phyloP scores from a whole-genome alignment of 768 basidiomycete genomes.

The Candolleomyces efflorescens region DNA sequence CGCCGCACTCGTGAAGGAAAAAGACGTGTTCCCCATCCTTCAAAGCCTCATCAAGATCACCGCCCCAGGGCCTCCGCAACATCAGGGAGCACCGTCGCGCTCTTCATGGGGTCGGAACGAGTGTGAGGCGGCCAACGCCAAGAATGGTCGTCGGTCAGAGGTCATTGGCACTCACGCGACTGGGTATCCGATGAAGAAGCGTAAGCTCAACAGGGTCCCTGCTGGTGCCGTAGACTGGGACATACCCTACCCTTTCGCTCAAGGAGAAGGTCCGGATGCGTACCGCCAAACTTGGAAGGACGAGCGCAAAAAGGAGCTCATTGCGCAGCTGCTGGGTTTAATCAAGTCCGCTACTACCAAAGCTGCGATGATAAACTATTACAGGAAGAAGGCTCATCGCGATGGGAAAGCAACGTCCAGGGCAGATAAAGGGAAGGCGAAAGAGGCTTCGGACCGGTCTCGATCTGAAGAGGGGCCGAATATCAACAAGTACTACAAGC shows the following conservation, averaged over 20 bases:
- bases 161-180: constrained; percentile 1
- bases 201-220: constrained; percentile 63
- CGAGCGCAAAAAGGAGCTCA: constrained; percentile 57
- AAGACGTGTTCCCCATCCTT: constrained; percentile 63
- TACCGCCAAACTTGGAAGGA: constrained; percentile 64
- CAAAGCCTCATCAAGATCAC: constrained; percentile 57
- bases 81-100: neutral
- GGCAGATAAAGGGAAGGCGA: constrained; percentile 4
- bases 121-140: neutral
- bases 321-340: constrained; percentile 55
- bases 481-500: constrained; percentile 27
- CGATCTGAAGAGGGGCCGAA: constrained; percentile 4
- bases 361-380: constrained; percentile 52
- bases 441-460: constrained; percentile 5
- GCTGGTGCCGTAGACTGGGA: constrained; percentile 84
- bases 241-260: constrained; percentile 70
- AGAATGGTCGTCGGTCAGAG: neutral
- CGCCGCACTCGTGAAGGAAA: constrained; percentile 53
- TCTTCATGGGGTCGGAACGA: neutral
- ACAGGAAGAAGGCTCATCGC: constrained; percentile 19
- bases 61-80: constrained; percentile 18
- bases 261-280: constrained; percentile 66
- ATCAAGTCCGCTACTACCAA: constrained; percentile 59
- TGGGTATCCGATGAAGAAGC: constrained; percentile 41
- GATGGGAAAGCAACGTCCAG: constrained; percentile 1